These are phyloP conservation scores for Trametes cubensis DNA, from an alignment of 768 basidiomycete genomes.

Conservation along the genomic window DNA sequence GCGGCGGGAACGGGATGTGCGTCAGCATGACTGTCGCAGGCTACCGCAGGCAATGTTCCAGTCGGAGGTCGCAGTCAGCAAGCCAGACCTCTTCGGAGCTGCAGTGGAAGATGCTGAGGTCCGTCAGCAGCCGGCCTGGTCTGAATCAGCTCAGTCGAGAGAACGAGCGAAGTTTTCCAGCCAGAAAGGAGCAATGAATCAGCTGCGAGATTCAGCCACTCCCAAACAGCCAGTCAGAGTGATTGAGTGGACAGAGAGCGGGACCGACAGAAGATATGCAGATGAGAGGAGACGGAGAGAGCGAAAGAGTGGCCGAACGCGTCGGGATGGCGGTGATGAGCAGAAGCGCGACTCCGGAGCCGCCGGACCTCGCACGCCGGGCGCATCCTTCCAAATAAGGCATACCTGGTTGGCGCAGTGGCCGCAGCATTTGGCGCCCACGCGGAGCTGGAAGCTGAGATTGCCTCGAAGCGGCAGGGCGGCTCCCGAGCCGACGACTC, in stretches of 20 bases:
- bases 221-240: neutral
- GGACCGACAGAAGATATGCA: neutral
- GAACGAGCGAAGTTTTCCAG: no score
- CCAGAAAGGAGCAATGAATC: no score
- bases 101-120: neutral
- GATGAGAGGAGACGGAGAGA: neutral
- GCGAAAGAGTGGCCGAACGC: neutral
- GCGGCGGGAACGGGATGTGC: slow-evolving; percentile 45
- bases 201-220: no score
- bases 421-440: neutral
- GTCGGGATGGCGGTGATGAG: slow-evolving; percentile 12
- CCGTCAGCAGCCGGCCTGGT: neutral
- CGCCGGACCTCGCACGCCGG: neutral
- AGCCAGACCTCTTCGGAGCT: neutral
- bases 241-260: neutral
- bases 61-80: neutral
- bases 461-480: slow-evolving; percentile 9
- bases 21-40: slow-evolving; percentile 34
- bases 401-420: neutral
- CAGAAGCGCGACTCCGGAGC: neutral
- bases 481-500: neutral
- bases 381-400: slow-evolving; percentile 8
- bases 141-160: no score
- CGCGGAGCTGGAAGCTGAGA: slow-evolving; percentile 22
- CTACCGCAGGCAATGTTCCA: neutral